Evolutionary conservation across 208 protist genomes (phyloP).

Genomic region (Paratrypanosoma confusum): DNA sequence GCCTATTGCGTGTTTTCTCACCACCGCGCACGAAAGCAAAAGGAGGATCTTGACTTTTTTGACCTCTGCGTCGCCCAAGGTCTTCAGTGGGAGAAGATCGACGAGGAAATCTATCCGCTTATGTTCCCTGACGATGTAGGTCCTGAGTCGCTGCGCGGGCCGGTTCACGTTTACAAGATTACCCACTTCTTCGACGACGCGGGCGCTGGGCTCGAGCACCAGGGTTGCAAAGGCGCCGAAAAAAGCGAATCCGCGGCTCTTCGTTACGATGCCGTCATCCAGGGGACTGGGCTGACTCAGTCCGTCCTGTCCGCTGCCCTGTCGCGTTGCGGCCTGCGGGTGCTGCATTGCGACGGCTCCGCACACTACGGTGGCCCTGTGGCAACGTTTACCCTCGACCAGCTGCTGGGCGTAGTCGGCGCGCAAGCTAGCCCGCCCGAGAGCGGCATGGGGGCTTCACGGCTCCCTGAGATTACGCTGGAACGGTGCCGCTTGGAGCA

Average conservation of each 20-base stretch:
- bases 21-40: slow-evolving; percentile 74
- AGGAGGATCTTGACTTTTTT: slow-evolving; percentile 80
- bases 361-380: slow-evolving; percentile 68
- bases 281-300: slow-evolving; percentile 81
- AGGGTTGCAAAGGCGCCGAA: background rate
- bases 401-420: no score
- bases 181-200: slow-evolving; percentile 39
- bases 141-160: slow-evolving; percentile 63
- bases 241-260: background rate
- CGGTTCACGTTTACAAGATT: slow-evolving; percentile 72
- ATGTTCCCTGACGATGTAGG: slow-evolving; percentile 85
- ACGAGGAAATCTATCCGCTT: slow-evolving; percentile 70
- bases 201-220: slow-evolving; percentile 25
- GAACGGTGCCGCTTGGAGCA: no score
- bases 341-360: slow-evolving; percentile 86
- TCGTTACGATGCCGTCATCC: slow-evolving; percentile 72
- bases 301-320: slow-evolving; percentile 76
- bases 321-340: slow-evolving; percentile 59
- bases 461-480: no score
- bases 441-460: no score
- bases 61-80: slow-evolving; percentile 72
- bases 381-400: slow-evolving; percentile 26
- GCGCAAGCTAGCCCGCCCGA: no score
- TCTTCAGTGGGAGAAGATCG: slow-evolving; percentile 57
- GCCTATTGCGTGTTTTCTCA: slow-evolving; percentile 87